A percentile compares a stretch with the other conserved stretches of the same genome.
Conservation (phyloP, 2,329 filamentous ascomycete species). For the Nothophaeocryptopus gaeumannii region DNA sequence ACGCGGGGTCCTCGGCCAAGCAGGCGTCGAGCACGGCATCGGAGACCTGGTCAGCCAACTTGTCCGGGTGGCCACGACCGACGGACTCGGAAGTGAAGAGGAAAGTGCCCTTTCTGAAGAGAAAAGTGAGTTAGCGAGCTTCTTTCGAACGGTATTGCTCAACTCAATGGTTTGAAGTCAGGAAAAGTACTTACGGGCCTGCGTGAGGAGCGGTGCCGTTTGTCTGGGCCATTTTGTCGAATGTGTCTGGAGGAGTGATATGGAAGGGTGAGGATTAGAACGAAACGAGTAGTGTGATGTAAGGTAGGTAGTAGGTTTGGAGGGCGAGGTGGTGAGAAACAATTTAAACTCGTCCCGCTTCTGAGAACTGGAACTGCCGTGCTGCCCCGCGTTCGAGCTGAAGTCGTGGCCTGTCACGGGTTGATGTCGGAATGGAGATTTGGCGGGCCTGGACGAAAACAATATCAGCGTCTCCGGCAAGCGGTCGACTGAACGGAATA, state of each 20-base stretch:
- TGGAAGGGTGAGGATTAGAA: not conserved
- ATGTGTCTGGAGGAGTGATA: not conserved
- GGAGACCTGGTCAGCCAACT: conserved; percentile 77
- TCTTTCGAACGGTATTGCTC: not conserved
- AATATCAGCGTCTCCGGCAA: no score
- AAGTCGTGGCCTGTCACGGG: not conserved
- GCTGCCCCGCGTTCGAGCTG: not conserved
- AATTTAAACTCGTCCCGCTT: no score
- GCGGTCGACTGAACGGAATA: no score
- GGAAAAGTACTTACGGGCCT: conserved; percentile 16
- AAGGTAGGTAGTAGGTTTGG: no score
- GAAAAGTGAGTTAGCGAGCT: conserved; percentile 13
- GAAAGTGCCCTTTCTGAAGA: conserved; percentile 24
- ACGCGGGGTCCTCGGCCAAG: conserved; percentile 87
- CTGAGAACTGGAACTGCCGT: no score
- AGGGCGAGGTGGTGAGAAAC: no score
- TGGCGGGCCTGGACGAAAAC: no score
- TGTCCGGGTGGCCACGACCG: conserved; percentile 41
- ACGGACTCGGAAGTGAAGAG: conserved; percentile 53
- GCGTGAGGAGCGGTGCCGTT: conserved; percentile 17
- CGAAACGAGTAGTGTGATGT: no score
- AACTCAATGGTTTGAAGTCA: not conserved
- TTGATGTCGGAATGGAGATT: no score
- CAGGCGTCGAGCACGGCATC: conserved; percentile 99
- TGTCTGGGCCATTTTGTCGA: conserved; percentile 12